Conservation (phyloP, 371 early-diverging fungal genomes). For the Blakeslea trispora region DNA sequence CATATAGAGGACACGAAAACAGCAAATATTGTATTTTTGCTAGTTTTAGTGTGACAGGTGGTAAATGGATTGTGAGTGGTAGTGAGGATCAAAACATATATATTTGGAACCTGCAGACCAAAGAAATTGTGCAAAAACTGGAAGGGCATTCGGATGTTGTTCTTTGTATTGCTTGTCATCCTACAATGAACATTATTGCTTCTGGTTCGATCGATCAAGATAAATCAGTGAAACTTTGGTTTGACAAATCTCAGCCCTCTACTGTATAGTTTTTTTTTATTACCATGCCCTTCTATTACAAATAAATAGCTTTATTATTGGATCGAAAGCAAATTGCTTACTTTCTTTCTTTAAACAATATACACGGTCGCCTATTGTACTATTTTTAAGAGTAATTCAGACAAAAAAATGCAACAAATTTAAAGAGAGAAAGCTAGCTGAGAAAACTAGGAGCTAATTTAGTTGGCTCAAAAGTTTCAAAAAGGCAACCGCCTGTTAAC, state of each 20-base stretch:
- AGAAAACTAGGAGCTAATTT: no score
- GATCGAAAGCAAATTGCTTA: no score
- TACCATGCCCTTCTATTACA: no score
- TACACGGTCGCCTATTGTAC: no score
- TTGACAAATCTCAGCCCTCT: constrained; percentile 50
- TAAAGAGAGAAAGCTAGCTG: no score
- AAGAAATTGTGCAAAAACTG: constrained; percentile 90
- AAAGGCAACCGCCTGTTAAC: no score
- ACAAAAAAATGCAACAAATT: no score
- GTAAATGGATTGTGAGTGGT: constrained; percentile 96
- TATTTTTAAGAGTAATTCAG: no score
- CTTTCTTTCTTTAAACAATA: no score
- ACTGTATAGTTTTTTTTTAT: constrained; percentile 13
- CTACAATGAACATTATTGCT: constrained; percentile 92
- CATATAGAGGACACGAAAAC: constrained; percentile 91
- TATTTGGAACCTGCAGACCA: constrained; percentile 95
- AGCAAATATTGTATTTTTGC: constrained; percentile 91
- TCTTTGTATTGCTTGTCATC: constrained; percentile 93
- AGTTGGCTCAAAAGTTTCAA: no score
- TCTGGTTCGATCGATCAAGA: constrained; percentile 93
- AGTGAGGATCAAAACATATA: constrained; percentile 92
- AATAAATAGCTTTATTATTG: no score
- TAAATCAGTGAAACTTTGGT: constrained; percentile 89
- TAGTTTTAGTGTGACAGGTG: constrained; percentile 90
- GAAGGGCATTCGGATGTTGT: constrained; percentile 94